Evolutionary conservation across 257 asterid species (phyloP).

Genomic region (Lavandula angustifolia): DNA sequence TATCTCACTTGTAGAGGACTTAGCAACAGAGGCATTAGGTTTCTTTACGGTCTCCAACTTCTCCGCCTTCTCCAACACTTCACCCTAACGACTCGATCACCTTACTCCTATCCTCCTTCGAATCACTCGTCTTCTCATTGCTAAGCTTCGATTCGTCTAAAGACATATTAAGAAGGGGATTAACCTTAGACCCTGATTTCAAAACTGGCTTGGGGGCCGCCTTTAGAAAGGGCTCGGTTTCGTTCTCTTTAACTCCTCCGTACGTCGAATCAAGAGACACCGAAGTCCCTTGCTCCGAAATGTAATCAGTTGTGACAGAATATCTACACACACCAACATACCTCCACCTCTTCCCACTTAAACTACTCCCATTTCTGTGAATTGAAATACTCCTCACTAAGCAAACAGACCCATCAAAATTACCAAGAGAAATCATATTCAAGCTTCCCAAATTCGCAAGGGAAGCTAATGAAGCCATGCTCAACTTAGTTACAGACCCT

Average conservation of each 20-base stretch:
- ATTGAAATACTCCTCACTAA: slow-evolving; percentile 60
- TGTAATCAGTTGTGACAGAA: slow-evolving; percentile 72
- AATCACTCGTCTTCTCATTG: slow-evolving; percentile 40
- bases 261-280: slow-evolving; percentile 72
- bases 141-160: slow-evolving; percentile 46
- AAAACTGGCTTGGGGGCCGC: slow-evolving; percentile 84
- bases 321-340: slow-evolving; percentile 81
- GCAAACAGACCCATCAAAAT: slow-evolving; percentile 73
- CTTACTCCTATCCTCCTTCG: slow-evolving; percentile 58
- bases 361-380: slow-evolving; percentile 49
- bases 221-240: slow-evolving; percentile 61
- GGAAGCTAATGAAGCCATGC: slow-evolving; percentile 92
- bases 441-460: slow-evolving; percentile 84
- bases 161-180: slow-evolving; percentile 41
- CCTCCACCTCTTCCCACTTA: slow-evolving; percentile 65
- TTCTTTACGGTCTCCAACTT: slow-evolving; percentile 68
- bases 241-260: slow-evolving; percentile 50
- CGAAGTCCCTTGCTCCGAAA: slow-evolving; percentile 76
- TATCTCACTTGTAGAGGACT: slow-evolving; percentile 39
- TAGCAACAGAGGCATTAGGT: slow-evolving; percentile 45
- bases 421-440: slow-evolving; percentile 63
- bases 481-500: slow-evolving; percentile 35
- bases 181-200: slow-evolving; percentile 53
- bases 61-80: slow-evolving; percentile 90
- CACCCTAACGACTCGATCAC: slow-evolving; percentile 83